These are phyloP conservation scores for Chlamydomonas reinhardtii DNA, from an alignment of 163 green algal genomes.

Conservation along the genomic window DNA sequence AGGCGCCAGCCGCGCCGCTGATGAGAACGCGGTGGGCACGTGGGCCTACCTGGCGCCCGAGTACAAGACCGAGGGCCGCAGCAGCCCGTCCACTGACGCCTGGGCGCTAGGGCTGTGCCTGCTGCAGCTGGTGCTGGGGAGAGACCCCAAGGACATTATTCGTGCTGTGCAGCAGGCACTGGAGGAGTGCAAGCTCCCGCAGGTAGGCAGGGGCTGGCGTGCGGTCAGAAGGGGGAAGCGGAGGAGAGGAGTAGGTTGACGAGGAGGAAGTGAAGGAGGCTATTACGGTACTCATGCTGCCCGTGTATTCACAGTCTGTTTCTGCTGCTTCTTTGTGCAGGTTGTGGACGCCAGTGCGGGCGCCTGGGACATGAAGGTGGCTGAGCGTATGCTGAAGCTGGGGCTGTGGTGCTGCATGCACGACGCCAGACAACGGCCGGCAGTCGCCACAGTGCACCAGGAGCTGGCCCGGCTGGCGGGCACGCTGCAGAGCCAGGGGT, in stretches of 20 bases:
- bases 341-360: constrained; percentile 52
- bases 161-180: constrained; percentile 42
- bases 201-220: constrained; percentile 16
- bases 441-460: constrained; percentile 15
- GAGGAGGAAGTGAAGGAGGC: no score
- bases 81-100: constrained; percentile 54
- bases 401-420: constrained; percentile 65
- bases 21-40: constrained; percentile 55
- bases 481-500: constrained; percentile 24
- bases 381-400: constrained; percentile 59
- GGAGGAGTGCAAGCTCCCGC: constrained; percentile 40
- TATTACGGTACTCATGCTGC: background rate
- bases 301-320: no score
- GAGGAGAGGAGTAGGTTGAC: background rate
- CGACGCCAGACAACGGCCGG: constrained; percentile 43
- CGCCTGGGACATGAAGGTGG: constrained; percentile 47
- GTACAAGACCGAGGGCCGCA: constrained; percentile 57
- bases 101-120: constrained; percentile 60
- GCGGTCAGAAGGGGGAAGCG: background rate
- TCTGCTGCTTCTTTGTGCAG: background rate
- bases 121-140: constrained; percentile 52
- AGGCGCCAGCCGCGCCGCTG: constrained; percentile 32
- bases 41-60: constrained; percentile 65
- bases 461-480: constrained; percentile 46
- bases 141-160: constrained; percentile 40